Base-by-base conservation (phyloP, 2,329 filamentous ascomycete species). In the Neofusicoccum umdonicola region DNA sequence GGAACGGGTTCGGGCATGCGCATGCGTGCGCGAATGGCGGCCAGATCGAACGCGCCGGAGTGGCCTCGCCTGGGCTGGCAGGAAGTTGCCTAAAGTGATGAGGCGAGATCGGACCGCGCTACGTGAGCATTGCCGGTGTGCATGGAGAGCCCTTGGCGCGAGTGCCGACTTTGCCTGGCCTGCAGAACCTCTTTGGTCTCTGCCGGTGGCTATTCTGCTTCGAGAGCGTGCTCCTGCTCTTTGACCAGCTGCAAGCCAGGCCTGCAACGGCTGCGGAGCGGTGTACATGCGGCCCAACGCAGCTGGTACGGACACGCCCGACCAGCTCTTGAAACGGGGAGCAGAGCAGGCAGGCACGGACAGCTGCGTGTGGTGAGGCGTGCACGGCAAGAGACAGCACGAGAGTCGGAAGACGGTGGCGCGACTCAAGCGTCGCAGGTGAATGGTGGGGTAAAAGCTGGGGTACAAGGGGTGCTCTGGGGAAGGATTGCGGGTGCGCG, bases 401-500 rank as follows among this genome's bases (percentile, higher is more conserved):
- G 22, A 35, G 9, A 19, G 56, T 60, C 56, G 56, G 17, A 37
- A 60, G 56, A 60, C 9, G 31, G 31, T 60, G 56, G 56, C 31
- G 42, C 56, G 56, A 60, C 56, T 39, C n/a, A 31, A 60, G 27
- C 12, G 42, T 34, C 19, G 31, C 42, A 34, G 41, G 27, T 60
- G 41, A 60, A 47, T 60, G 42, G 56, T 60, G 56, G 56, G 56
- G 56, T 60, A 60, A 60, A 60, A 60, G 56, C 56, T 60, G 56
- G 56, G 56, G 56, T 60, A 60, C 56, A 3, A 39, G 56, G 56
- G 44, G 35, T 19, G 3, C 13, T 60, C 56, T 35, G 56, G 56
- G 56, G 56, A 47, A 60, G 56, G 56, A 48, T 60, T 60, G 56
- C 42, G 41, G 41, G 56, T 60, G 56, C n/a, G 31, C 56, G 56